Base-by-base conservation (phyloP, 805 yeast species). In the Saturnispora ahearnii region DNA sequence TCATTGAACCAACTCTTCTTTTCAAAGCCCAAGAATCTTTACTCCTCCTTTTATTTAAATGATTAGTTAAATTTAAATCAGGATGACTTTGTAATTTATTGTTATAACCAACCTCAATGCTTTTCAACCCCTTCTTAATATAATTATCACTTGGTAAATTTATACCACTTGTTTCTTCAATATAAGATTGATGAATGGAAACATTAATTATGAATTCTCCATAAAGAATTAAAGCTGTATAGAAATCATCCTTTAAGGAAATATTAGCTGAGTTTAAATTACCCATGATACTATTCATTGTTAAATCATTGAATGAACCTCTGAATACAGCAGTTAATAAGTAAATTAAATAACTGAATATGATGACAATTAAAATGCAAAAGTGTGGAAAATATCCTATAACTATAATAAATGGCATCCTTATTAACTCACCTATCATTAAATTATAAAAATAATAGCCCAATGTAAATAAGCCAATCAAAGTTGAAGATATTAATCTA, bases 351-450 rank as follows among this genome's bases (percentile, higher is more conserved):
- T 73, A 58, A 51, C 93, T 83, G 13, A 82, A 57, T 0, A 66
- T 12, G 5, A 81, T 76, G 15, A 84, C 72, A 4, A 59, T 51
- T 4, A 79, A 54, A 0, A 82, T 76, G 36, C 81, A 62, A 18
- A 84, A 61, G 58, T 86, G 90, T 1, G 95, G 95, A 12, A 78
- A 62, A 54, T 80, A 79, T 1, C 88, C 83, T 51, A 79, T 60
- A 12, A 78, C 63, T 28, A 82, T 74, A 4, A 77, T 72, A 7
- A 72, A 61, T 13, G 89, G 91, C 57, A 83, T 72, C 41, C 67
- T 64, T 10, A 68, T 59, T 2, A 78, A 55, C 6, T 68, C 59
- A 4, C 81, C 79, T 7, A 62, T 58, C 30, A 64, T 54, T 2
- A 77, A 57, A 2, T 74, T 65, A 29, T 65, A 61, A 9, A 70